phyloP scores from a whole-genome alignment of 106 monocot species.

The Dioscorea zingiberensis region DNA sequence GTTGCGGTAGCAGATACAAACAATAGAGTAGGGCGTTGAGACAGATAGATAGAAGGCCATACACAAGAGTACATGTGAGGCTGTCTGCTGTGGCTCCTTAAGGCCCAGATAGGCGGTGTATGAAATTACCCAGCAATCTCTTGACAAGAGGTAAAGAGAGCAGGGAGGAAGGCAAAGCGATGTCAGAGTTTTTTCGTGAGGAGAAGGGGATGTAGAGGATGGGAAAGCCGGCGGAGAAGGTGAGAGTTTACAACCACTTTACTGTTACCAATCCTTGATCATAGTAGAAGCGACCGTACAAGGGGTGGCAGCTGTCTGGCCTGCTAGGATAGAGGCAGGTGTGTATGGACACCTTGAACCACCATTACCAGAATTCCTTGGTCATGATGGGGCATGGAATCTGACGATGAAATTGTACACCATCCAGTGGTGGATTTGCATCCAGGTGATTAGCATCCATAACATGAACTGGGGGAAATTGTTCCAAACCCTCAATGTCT shows the following conservation, averaged over 20 bases:
- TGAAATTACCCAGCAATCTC: not conserved
- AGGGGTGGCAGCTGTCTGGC: not conserved
- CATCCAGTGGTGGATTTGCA: too few species aligned
- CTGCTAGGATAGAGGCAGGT: not conserved
- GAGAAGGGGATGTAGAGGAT: slow-evolving; percentile 1
- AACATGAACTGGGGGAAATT: too few species aligned
- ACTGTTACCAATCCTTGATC: not conserved
- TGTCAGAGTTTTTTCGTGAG: not conserved
- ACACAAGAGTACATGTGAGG: slow-evolving; percentile 65
- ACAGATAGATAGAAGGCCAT: slow-evolving; percentile 51
- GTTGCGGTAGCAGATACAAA: slow-evolving; percentile 44
- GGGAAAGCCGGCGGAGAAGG: not conserved
- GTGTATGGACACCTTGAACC: not conserved
- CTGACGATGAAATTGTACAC: too few species aligned
- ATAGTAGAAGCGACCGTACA: slow-evolving; percentile 2
- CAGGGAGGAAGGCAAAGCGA: too few species aligned
- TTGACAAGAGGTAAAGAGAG: not conserved
- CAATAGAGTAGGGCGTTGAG: slow-evolving; percentile 58
- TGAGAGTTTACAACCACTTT: not conserved
- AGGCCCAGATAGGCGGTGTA: slow-evolving; percentile 24
- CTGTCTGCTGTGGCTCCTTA: slow-evolving; percentile 23
- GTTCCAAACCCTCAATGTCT: too few species aligned
- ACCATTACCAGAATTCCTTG: too few species aligned
- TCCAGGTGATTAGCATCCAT: too few species aligned
- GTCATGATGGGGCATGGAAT: too few species aligned